These are phyloP conservation scores for Ettlia oleoabundans DNA, from an alignment of 139 green algal species.

Conservation along the genomic window DNA sequence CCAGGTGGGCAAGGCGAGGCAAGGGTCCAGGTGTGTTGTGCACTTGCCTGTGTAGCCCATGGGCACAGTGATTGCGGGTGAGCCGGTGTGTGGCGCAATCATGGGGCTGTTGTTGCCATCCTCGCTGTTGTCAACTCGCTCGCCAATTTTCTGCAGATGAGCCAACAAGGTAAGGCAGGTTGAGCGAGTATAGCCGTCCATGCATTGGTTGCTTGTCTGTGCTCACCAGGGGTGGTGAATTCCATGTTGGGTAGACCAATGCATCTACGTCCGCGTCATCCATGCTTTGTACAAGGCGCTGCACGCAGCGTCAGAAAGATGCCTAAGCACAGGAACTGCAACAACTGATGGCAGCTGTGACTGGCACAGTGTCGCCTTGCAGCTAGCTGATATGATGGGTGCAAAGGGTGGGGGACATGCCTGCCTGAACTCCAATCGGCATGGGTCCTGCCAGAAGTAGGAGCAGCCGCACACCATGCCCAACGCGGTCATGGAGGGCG, in stretches of 20 bases:
- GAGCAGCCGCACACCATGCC: conserved; percentile 31
- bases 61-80: conserved; percentile 36
- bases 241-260: conserved; percentile 35
- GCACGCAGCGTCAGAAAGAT: neutral
- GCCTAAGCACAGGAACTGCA: no score
- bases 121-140: no score
- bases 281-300: conserved; percentile 25
- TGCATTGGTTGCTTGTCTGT: no score
- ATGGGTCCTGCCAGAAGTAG: conserved; percentile 9
- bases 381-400: no score
- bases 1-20: neutral
- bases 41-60: conserved; percentile 37
- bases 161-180: neutral
- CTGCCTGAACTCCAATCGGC: conserved; percentile 30
- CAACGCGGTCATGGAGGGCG: neutral
- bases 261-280: neutral
- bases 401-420: no score
- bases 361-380: no score
- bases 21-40: neutral
- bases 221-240: neutral
- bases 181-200: no score
- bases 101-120: conserved; percentile 28
- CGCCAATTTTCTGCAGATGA: neutral
- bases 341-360: no score
- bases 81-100: conserved; percentile 33